These are phyloP conservation scores for Magnolia changhungtana DNA, from an alignment of 164 flowering plant species.

Conservation along the genomic window DNA sequence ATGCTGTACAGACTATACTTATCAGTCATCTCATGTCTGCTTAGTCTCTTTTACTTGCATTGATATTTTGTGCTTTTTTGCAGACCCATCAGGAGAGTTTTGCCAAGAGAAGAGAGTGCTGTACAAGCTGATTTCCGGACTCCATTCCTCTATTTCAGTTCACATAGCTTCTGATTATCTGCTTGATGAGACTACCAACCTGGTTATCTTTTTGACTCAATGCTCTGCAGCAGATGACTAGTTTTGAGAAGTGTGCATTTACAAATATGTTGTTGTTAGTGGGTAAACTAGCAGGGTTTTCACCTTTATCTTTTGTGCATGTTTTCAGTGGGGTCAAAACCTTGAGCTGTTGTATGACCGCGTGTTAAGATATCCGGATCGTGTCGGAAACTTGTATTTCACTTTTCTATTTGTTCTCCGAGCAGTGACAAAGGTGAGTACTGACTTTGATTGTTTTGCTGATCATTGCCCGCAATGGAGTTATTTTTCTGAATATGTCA, in stretches of 20 bases:
- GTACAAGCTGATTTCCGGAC: constrained; percentile 90
- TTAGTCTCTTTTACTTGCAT: neutral
- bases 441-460: neutral
- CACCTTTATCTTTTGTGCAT: neutral
- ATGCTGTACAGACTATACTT: neutral
- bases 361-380: constrained; percentile 79
- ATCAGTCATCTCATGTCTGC: neutral
- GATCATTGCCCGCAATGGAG: too few relatives aligned
- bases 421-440: constrained; percentile 81
- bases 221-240: neutral
- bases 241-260: neutral
- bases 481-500: too few relatives aligned
- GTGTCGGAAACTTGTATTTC: constrained; percentile 87
- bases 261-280: neutral
- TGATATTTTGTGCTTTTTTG: constrained; percentile 6
- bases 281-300: neutral
- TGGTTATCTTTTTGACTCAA: constrained; percentile 17
- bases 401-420: constrained; percentile 92
- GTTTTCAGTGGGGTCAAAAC: constrained; percentile 88
- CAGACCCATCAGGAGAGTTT: constrained; percentile 78
- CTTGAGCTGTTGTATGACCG: constrained; percentile 72
- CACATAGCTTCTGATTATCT: constrained; percentile 91
- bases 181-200: constrained; percentile 64
- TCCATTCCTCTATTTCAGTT: constrained; percentile 85
- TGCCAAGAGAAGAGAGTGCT: constrained; percentile 79